phyloP scores from a whole-genome alignment of 2,329 filamentous ascomycete genomes.

The Apiospora sp. region DNA sequence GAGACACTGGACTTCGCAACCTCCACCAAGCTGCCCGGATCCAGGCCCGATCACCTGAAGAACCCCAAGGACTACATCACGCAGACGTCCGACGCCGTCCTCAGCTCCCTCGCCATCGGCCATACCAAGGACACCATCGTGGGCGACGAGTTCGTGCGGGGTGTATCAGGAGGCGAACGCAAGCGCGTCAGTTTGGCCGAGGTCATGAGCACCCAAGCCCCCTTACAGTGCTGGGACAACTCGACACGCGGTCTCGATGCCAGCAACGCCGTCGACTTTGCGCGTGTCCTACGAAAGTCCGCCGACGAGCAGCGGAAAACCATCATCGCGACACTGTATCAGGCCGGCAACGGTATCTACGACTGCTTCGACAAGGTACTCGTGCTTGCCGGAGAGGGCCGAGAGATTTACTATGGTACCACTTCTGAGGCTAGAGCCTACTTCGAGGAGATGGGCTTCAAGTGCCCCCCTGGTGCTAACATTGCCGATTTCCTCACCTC shows the following conservation, averaged over 20 bases:
- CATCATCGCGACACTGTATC: constrained; percentile 75
- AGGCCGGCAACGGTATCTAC: constrained; percentile 72
- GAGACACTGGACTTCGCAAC: constrained; percentile 73
- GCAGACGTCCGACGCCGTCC: constrained; percentile 43
- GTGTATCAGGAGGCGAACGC: constrained; percentile 69
- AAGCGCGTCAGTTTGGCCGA: constrained; percentile 82
- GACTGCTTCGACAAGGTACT: constrained; percentile 78
- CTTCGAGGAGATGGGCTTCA: constrained; percentile 71
- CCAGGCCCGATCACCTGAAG: constrained; percentile 52
- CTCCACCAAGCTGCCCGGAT: constrained; percentile 68
- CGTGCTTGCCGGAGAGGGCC: constrained; percentile 71
- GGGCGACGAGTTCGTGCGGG: constrained; percentile 72
- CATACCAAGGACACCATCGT: constrained; percentile 75
- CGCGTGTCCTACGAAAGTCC: constrained; percentile 69
- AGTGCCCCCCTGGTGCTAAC: constrained; percentile 58
- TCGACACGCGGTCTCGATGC: constrained; percentile 76
- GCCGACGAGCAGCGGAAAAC: constrained; percentile 72
- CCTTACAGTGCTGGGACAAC: constrained; percentile 78
- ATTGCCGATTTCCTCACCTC: constrained; percentile 75
- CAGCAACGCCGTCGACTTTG: constrained; percentile 77
- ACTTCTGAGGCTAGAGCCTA: constrained; percentile 68
- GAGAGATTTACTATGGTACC: constrained; percentile 72
- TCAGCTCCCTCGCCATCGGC: constrained; percentile 71
- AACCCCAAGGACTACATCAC: constrained; percentile 42
- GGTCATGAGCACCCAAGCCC: constrained; percentile 59